Base-by-base conservation (phyloP, 1,284 basidiomycete genomes). In the Heterobasidion parviporum region DNA sequence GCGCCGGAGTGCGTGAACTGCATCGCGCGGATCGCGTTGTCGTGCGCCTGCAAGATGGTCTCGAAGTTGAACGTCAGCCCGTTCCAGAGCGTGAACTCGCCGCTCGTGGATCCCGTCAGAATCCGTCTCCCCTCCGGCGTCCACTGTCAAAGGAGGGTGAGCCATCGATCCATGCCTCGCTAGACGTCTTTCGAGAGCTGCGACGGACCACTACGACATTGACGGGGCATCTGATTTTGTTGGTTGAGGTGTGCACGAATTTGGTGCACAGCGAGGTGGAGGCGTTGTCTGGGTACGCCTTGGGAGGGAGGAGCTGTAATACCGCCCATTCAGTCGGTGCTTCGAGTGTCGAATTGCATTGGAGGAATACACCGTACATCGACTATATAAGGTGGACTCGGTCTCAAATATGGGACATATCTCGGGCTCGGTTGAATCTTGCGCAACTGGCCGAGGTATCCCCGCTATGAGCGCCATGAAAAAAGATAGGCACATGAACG, bases 41-140 rank as follows among this genome's bases (percentile, higher is more conserved):
- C 96, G 73, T 99, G 97, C 0, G 95, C 96, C 72, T 98, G 95
- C 46, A 98, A 82, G 65, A 99, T 98, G 0, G 96, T 98, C 71
- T 99, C 96, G 69, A 99, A 99, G 75, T 99, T 98, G 84, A 98
- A 99, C 0, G 96, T 98, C 35, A 97, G 78, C 16, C 95, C 96
- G 66, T 99, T 99, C 96, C 97, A 99, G 6, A 99, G 81, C 0
- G 96, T 98, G 71, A 99, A 98, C 72, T 99, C 96, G 55, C 97
- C 97, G 62, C 90, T 94, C 33, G 94, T 94, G 15, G 94, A 95
- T 26, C 96, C 96, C 0, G 97, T 99, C 48, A 99, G 74, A 33
- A 98, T 78, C 6, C 96, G 85, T 26, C 96, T 81, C 47, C 88
- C 93, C 72, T 98, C 96, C 0, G 96, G 96, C 34, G 94, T 98